A percentile compares a stretch with the other conserved stretches of the same genome.
Conservation (phyloP, 2,329 filamentous ascomycete genomes). For the Penicillium digitatum region DNA sequence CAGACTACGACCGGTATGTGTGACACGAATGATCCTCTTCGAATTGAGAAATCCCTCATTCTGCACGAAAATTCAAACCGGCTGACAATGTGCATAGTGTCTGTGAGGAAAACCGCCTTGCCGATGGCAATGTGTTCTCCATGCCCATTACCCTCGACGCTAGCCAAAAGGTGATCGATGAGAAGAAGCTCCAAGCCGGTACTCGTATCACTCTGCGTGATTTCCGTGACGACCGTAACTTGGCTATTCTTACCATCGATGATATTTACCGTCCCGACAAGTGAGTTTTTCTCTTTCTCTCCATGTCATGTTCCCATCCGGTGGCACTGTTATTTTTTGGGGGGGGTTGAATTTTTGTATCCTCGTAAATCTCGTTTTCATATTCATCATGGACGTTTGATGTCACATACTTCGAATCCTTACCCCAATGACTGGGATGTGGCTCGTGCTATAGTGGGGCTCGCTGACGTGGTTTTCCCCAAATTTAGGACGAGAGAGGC, state of each 20-base stretch:
- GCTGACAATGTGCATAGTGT: conserved; percentile 57
- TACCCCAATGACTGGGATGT: conserved; percentile 8
- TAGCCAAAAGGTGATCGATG: conserved; percentile 68
- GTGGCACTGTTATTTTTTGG: background rate
- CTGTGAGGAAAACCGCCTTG: conserved; percentile 80
- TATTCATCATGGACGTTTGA: background rate
- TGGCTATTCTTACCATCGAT: conserved; percentile 92
- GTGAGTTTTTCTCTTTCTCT: conserved; percentile 49
- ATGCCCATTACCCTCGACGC: conserved; percentile 97
- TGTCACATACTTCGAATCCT: conserved; percentile 9
- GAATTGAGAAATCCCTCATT: conserved; percentile 2
- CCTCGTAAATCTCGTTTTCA: background rate
- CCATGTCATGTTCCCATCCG: background rate
- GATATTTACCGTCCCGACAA: conserved; percentile 96
- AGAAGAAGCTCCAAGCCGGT: conserved; percentile 71
- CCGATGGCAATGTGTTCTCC: conserved; percentile 84
- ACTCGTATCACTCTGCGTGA: conserved; percentile 84
- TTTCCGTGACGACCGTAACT: conserved; percentile 90
- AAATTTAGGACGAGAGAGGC: conserved; percentile 72
- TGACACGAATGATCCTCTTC: conserved; percentile 1
- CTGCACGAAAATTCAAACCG: background rate
- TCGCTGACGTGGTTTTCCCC: conserved; percentile 26
- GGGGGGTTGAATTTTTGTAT: no score
- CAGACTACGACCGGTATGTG: conserved; percentile 87
- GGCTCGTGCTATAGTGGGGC: conserved; percentile 23